These are phyloP conservation scores for Phanerodontia chrysosporium DNA, from an alignment of 768 basidiomycete genomes.

Conservation along the genomic window DNA sequence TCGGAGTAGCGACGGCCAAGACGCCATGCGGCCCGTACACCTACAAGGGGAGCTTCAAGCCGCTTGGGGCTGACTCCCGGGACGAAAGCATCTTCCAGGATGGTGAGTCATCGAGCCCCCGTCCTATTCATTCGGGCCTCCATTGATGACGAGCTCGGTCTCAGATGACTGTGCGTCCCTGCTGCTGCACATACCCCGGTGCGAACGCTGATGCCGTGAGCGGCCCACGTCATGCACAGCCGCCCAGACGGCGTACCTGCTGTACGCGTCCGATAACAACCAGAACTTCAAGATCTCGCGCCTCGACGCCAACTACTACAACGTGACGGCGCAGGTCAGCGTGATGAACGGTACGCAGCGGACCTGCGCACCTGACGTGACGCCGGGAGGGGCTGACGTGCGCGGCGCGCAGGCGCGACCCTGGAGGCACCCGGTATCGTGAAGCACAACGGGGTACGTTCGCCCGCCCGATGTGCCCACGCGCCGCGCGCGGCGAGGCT, in stretches of 20 bases:
- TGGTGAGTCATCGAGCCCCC: conserved; percentile 28
- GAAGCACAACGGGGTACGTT: conserved; percentile 47
- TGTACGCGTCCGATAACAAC: conserved; percentile 66
- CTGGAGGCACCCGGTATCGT: conserved; percentile 61
- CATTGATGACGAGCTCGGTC: background rate
- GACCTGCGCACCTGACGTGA: background rate
- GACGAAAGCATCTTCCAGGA: conserved; percentile 59
- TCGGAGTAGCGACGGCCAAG: conserved; percentile 56
- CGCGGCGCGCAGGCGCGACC: conserved; percentile 47
- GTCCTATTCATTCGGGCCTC: background rate
- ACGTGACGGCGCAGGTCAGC: conserved; percentile 44
- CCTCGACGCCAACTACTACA: conserved; percentile 56
- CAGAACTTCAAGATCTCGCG: conserved; percentile 64
- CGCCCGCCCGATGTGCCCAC: background rate
- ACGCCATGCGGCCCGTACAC: conserved; percentile 59
- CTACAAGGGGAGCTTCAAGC: conserved; percentile 50
- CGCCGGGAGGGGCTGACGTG: background rate
- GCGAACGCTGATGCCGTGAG: background rate
- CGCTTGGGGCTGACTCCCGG: conserved; percentile 54
- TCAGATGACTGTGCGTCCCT: conserved; percentile 9
- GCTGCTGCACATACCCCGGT: background rate
- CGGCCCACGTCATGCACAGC: conserved; percentile 15
- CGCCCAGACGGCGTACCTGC: conserved; percentile 48
- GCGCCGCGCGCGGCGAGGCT: background rate
- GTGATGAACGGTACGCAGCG: conserved; percentile 36